Evolutionary conservation across 2,329 filamentous ascomycete species (phyloP).

Genomic region (Clonostachys rhizophaga): DNA sequence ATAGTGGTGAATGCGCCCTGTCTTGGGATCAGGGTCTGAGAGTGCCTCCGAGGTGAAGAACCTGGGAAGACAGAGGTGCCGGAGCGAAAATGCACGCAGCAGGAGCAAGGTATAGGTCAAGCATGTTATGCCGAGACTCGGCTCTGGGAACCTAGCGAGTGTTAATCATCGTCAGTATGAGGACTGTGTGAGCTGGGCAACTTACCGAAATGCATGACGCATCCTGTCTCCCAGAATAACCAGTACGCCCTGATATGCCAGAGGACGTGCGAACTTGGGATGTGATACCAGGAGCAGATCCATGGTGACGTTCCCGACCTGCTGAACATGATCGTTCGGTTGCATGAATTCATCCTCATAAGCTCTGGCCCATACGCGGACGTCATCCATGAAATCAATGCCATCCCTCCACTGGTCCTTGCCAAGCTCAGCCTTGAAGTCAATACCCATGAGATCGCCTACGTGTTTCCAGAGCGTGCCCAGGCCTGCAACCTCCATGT

Average conservation of each 20-base stretch:
- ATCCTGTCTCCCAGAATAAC: conserved; percentile 61
- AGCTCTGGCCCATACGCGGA: conserved; percentile 37
- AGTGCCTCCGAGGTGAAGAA: conserved; percentile 29
- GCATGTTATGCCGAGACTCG: conserved; percentile 24
- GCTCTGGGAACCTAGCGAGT: conserved; percentile 33
- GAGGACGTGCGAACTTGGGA: conserved; percentile 35
- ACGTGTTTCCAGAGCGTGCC: conserved; percentile 68
- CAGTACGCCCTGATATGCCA: conserved; percentile 45
- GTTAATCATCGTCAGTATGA: not conserved
- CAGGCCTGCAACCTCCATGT: conserved; percentile 64
- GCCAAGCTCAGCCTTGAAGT: conserved; percentile 33
- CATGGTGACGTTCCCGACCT: conserved; percentile 54
- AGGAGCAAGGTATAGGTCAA: conserved; percentile 42
- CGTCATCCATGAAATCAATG: conserved; percentile 44
- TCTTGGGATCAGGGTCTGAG: conserved; percentile 43
- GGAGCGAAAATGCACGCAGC: conserved; percentile 48
- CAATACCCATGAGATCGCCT: conserved; percentile 66
- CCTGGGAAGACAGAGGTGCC: conserved; percentile 57
- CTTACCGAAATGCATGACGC: conserved; percentile 60
- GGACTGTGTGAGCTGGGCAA: conserved; percentile 1
- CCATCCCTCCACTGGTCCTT: conserved; percentile 39
- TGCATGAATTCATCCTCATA: conserved; percentile 61
- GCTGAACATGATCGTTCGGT: conserved; percentile 40
- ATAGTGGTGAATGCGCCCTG: conserved; percentile 43
- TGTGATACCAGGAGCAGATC: conserved; percentile 54